These are phyloP conservation scores for Glaciozyma antarctica DNA, from an alignment of 768 basidiomycete genomes.

Conservation along the genomic window DNA sequence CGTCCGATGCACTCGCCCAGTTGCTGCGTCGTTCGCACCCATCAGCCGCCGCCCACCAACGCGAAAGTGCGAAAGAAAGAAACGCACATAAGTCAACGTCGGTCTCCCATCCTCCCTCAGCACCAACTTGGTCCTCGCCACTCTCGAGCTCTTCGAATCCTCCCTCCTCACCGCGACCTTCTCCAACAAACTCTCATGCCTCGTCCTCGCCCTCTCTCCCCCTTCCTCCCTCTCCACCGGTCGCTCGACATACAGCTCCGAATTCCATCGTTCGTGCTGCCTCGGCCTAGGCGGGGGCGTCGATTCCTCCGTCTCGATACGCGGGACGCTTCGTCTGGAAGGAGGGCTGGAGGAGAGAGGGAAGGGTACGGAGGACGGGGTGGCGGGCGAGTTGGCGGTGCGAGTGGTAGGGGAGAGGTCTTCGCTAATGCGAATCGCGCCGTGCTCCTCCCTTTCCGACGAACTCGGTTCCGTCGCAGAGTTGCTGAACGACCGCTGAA, in stretches of 20 bases:
- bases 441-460: conserved; percentile 11
- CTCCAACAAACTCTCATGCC: conserved; percentile 15
- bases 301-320: background rate
- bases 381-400: background rate
- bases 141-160: conserved; percentile 37
- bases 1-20: conserved; percentile 93
- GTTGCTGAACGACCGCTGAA: conserved; percentile 2
- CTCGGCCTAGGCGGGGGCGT: conserved; percentile 1
- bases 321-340: background rate
- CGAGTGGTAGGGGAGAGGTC: background rate
- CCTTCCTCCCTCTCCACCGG: background rate
- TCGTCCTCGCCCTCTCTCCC: background rate
- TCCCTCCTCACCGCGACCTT: background rate
- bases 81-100: conserved; percentile 67
- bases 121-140: conserved; percentile 58
- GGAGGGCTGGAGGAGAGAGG: background rate
- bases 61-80: conserved; percentile 35
- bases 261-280: conserved; percentile 31
- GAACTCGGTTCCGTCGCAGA: conserved; percentile 4
- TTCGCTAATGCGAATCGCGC: conserved; percentile 3
- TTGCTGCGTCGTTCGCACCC: conserved; percentile 54
- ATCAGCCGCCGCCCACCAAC: conserved; percentile 20
- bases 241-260: conserved; percentile 26
- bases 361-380: background rate
- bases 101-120: conserved; percentile 72